Conservation (phyloP, 768 basidiomycete species). For the Astraeus odoratus region DNA sequence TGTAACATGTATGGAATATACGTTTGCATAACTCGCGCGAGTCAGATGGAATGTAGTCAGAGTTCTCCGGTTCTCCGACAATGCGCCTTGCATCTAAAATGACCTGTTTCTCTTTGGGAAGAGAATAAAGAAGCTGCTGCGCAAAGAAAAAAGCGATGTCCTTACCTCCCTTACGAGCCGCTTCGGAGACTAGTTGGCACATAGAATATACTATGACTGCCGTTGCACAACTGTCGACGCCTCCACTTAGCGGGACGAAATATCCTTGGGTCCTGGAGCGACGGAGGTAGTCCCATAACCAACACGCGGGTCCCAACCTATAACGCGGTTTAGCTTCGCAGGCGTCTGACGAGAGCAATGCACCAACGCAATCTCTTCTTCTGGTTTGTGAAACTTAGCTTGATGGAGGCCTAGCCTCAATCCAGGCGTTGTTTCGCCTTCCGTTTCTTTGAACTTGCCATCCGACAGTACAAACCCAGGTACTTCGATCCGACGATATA, state of each 20-base stretch:
- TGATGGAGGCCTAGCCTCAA: slow-evolving; percentile 38
- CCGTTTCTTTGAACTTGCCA: slow-evolving; percentile 62
- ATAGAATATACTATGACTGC: slow-evolving; percentile 94
- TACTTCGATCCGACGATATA: slow-evolving; percentile 79
- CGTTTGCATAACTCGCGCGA: slow-evolving; percentile 78
- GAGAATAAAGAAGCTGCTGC: background rate
- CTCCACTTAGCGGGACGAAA: slow-evolving; percentile 92
- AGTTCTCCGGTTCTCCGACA: slow-evolving; percentile 73
- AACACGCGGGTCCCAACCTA: slow-evolving; percentile 95
- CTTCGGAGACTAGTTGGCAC: slow-evolving; percentile 85
- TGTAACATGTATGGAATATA: slow-evolving; percentile 97
- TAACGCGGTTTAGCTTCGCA: background rate
- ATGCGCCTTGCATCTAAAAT: slow-evolving; percentile 89
- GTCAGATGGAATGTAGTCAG: slow-evolving; percentile 79
- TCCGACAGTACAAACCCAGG: slow-evolving; percentile 72
- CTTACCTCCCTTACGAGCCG: slow-evolving; percentile 66
- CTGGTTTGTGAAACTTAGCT: slow-evolving; percentile 67
- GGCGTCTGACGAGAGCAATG: background rate
- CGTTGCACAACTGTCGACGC: slow-evolving; percentile 96
- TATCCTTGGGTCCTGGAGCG: slow-evolving; percentile 92
- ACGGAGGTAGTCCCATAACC: slow-evolving; percentile 99
- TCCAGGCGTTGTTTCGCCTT: slow-evolving; percentile 41
- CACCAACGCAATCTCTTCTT: slow-evolving; percentile 96
- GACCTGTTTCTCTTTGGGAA: slow-evolving; percentile 63
- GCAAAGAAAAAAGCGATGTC: background rate